Conservation (phyloP, 148 eudicot species). For the Mesembryanthemum crystallinum region DNA sequence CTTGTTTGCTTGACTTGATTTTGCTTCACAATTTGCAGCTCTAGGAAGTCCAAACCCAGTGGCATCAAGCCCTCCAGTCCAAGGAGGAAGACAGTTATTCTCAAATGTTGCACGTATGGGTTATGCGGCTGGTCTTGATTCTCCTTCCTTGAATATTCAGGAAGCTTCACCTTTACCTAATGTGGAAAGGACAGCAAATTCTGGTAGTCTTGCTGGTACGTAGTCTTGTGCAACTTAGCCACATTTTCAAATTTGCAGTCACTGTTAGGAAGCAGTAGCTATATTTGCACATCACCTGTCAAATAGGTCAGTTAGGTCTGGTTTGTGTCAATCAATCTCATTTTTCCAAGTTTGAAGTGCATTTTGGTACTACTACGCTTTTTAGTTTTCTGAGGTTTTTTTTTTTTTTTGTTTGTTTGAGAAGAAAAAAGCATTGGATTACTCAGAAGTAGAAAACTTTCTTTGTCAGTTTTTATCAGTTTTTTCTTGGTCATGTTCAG, state of each 20-base stretch:
- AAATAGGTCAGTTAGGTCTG: no score
- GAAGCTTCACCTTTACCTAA: conserved; percentile 32
- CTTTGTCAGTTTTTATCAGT: no score
- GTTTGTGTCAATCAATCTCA: no score
- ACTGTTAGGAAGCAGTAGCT: neutral
- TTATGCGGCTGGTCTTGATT: conserved; percentile 91
- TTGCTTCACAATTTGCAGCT: conserved; percentile 43
- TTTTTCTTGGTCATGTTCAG: no score
- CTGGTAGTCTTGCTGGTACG: conserved; percentile 42
- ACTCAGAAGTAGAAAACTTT: no score
- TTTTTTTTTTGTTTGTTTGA: no score
- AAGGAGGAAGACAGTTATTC: conserved; percentile 58
- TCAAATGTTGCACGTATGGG: conserved; percentile 88
- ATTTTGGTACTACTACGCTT: no score
- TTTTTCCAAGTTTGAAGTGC: no score
- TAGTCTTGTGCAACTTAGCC: conserved; percentile 11
- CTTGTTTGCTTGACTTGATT: neutral
- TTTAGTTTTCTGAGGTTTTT: no score
- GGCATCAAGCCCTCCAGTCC: conserved; percentile 58
- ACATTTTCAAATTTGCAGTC: neutral
- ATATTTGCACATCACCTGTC: neutral
- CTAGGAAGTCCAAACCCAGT: conserved; percentile 54
- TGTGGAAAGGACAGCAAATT: conserved; percentile 37
- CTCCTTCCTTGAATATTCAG: conserved; percentile 63
- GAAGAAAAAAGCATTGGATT: no score